Conservation (phyloP, 805 yeast species). For the Starmerella asiatica region DNA sequence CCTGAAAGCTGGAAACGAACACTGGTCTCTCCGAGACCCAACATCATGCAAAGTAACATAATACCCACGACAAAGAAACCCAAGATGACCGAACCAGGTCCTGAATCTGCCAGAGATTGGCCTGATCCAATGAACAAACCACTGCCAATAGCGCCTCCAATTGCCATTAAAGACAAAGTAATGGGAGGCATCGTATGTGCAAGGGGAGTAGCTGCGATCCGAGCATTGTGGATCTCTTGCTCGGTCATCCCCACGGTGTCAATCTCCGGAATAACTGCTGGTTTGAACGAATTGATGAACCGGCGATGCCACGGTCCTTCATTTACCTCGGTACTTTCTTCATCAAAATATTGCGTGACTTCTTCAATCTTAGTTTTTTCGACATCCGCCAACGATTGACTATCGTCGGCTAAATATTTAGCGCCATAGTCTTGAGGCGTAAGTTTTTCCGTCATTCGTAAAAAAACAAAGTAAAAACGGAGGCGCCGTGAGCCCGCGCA, state of each 20-base stretch:
- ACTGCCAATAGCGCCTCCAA: constrained; percentile 73
- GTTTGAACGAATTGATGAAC: constrained; percentile 18
- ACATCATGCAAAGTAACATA: constrained; percentile 46
- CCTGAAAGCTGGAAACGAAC: constrained; percentile 50
- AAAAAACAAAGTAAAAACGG: no score
- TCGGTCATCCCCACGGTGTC: constrained; percentile 21
- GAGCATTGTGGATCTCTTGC: constrained; percentile 14
- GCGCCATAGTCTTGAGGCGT: neutral
- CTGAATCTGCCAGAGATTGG: constrained; percentile 33
- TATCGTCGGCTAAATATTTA: no score
- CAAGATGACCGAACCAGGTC: constrained; percentile 39
- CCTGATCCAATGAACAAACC: constrained; percentile 44
- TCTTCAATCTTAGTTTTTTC: no score
- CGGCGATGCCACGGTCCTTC: constrained; percentile 1
- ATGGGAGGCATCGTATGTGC: constrained; percentile 26
- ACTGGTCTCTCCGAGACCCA: constrained; percentile 53
- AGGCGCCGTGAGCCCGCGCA: no score
- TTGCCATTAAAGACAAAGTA: constrained; percentile 43
- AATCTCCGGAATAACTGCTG: constrained; percentile 11
- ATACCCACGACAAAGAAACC: constrained; percentile 38
- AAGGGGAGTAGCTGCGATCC: constrained; percentile 19
- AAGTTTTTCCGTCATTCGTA: no score
- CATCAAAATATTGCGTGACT: no score
- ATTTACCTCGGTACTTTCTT: no score
- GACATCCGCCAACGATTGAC: no score